Conservation (phyloP, 192 early-diverging fungal genomes). For the Phycomyces nitens region DNA sequence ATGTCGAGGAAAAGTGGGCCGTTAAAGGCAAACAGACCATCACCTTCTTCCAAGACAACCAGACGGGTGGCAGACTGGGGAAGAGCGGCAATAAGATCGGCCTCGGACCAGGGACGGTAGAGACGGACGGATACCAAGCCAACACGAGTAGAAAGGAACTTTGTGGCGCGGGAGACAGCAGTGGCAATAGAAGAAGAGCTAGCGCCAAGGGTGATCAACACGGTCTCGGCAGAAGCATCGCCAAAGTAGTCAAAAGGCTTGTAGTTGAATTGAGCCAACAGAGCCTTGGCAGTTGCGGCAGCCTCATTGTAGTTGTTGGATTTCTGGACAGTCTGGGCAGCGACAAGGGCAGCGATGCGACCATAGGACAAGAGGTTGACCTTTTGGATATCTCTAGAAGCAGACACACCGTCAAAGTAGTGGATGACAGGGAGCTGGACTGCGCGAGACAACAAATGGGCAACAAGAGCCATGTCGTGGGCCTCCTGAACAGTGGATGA, state of each 20-base stretch:
- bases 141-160: slow-evolving; percentile 29
- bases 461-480: slow-evolving; percentile 81
- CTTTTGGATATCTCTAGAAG: slow-evolving; percentile 49
- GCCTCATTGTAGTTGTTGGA: slow-evolving; percentile 2
- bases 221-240: slow-evolving; percentile 61
- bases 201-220: slow-evolving; percentile 77
- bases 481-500: slow-evolving; percentile 82
- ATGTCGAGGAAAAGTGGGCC: slow-evolving; percentile 76
- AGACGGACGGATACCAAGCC: slow-evolving; percentile 79
- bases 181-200: slow-evolving; percentile 46
- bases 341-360: slow-evolving; percentile 44
- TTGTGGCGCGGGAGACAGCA: slow-evolving; percentile 45
- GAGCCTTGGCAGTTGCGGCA: slow-evolving; percentile 36
- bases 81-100: slow-evolving; percentile 63
- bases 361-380: slow-evolving; percentile 51
- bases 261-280: slow-evolving; percentile 54
- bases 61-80: slow-evolving; percentile 66
- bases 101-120: slow-evolving; percentile 81
- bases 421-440: slow-evolving; percentile 75
- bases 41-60: slow-evolving; percentile 71
- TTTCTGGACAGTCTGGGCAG: slow-evolving; percentile 1
- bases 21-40: slow-evolving; percentile 42
- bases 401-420: slow-evolving; percentile 68
- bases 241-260: slow-evolving; percentile 83
- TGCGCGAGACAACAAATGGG: slow-evolving; percentile 70